Base-by-base conservation (phyloP, 768 basidiomycete genomes). In the Hericium rajendrae region DNA sequence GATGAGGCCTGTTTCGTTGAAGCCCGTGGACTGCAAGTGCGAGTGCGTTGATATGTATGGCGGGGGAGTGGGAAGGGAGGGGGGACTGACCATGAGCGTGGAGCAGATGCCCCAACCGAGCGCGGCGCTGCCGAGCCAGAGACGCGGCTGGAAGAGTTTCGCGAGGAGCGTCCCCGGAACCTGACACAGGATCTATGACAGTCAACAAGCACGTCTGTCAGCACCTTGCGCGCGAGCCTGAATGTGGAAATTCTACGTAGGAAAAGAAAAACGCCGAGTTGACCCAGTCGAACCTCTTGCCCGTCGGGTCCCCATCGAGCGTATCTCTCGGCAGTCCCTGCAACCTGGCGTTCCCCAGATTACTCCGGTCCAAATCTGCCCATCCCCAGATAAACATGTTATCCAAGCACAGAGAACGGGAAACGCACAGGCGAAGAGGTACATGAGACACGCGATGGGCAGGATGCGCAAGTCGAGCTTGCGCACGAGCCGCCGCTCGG, bases 261-360 rank as follows among this genome's bases (percentile, higher is more conserved):
- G 89, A 82, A 69, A 91, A 82, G 70, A 85, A 91, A 71, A 91
- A 91, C 8, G 78, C 76, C 1, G 87, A 84, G 57, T 84, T 86
- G 48, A 88, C 70, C 88, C 86, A 89, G 66, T 87, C 87, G 64
- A 87, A 90, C n/a, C 82, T 72, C 22, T 75, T 60, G 1, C 88
- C 87, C 0, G 81, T 83, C 9, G 78, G 78, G 63, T 90, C 88
- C 6, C 87, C 86, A 12, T 76, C 76, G 12, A 91, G 79, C 12
- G 65, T 71, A 59, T 90, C 85, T 40, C 79, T 66, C 3, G 84
- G 78, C 12, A 91, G 70, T 11, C 86, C 84, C 70, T 86, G 86
- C 40, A 90, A 72, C 53, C 88, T 78, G 50, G 89, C 89, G 66
- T 91, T 91, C 15, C 88, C 89, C 43, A 90, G 66, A 66, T 90